Conservation (phyloP, 306 rosid species). For the Pachyrhizus erosus region DNA sequence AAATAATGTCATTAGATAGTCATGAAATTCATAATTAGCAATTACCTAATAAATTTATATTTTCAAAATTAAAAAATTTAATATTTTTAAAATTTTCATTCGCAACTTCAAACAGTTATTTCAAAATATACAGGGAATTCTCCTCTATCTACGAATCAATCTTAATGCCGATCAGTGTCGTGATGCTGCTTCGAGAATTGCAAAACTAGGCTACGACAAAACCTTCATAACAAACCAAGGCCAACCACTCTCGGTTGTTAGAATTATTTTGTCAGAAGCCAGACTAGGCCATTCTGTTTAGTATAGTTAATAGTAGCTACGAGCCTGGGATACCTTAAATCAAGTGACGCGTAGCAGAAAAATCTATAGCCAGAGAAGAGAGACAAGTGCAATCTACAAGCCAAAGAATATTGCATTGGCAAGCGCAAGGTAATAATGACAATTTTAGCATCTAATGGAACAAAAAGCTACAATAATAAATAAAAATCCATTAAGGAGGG, state of each 20-base stretch:
- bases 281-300: neutral
- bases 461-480: slow-evolving; percentile 19
- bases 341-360: slow-evolving; percentile 9
- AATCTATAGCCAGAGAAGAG: neutral
- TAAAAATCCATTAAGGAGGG: slow-evolving; percentile 29
- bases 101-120: neutral
- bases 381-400: neutral
- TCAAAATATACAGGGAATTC: neutral
- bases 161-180: neutral
- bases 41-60: neutral
- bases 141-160: neutral
- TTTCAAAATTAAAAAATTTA: neutral
- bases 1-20: no score
- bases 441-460: slow-evolving; percentile 21
- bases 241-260: neutral
- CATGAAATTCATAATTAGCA: no score
- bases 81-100: neutral
- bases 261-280: neutral
- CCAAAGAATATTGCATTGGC: slow-evolving; percentile 17
- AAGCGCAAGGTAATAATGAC: neutral
- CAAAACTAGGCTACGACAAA: neutral
- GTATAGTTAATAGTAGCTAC: neutral
- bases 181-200: slow-evolving; percentile 1
- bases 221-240: neutral
- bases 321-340: neutral